Conservation (phyloP, 2,329 filamentous ascomycete genomes). For the Penicillium griseofulvum region DNA sequence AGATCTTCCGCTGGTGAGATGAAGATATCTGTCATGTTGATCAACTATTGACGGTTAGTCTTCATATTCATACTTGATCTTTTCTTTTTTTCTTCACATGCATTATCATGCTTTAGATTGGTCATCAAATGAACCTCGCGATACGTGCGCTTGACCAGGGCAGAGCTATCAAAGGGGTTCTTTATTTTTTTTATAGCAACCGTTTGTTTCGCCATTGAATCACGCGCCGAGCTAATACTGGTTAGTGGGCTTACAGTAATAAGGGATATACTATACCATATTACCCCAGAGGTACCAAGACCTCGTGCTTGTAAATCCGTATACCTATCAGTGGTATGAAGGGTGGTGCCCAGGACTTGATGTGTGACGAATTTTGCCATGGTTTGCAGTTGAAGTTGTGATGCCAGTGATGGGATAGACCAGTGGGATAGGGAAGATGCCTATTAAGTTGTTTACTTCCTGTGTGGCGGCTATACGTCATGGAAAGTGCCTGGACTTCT, state of each 20-base stretch:
- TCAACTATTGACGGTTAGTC: background rate
- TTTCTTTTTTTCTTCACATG: background rate
- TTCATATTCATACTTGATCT: too few relatives aligned
- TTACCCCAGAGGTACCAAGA: background rate
- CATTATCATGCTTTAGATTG: conserved; percentile 13
- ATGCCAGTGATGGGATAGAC: too few relatives aligned
- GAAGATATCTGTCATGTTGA: conserved; percentile 8
- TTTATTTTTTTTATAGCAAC: conserved; percentile 7
- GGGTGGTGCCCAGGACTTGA: conserved; percentile 2
- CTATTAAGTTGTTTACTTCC: too few relatives aligned
- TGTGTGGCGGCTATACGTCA: background rate
- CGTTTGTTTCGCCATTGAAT: background rate
- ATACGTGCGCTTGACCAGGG: conserved; percentile 7
- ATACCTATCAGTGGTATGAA: conserved; percentile 3
- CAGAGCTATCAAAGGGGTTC: background rate
- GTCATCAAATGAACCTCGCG: conserved; percentile 4
- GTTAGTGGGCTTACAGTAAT: background rate
- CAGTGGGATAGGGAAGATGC: too few relatives aligned
- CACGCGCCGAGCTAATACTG: background rate
- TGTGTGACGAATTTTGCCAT: conserved; percentile 3
- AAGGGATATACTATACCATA: conserved; percentile 3
- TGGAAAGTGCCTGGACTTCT: background rate
- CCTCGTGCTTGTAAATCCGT: background rate
- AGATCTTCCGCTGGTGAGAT: conserved; percentile 9
- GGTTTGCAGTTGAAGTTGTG: background rate